Conservation (phyloP, 192 early-diverging fungal genomes). For the Umbelopsis sp. region DNA sequence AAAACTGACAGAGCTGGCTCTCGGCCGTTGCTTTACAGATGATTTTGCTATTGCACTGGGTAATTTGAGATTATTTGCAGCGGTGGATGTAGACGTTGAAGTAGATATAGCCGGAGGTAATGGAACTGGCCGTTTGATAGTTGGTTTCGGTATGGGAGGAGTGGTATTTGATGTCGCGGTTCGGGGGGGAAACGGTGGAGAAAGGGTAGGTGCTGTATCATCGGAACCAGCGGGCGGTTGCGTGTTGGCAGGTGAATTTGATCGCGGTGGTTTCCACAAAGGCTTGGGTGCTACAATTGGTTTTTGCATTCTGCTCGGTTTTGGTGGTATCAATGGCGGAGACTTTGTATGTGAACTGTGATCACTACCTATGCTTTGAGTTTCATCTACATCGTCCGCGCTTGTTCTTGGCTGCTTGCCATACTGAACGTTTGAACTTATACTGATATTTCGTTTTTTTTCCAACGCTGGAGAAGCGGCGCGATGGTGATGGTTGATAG, state of each 20-base stretch:
- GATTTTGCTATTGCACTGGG: conserved; percentile 11
- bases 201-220: neutral
- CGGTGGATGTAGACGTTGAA: neutral
- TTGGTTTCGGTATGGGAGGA: neutral
- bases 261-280: conserved; percentile 18
- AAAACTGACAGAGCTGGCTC: conserved; percentile 14
- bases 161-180: neutral
- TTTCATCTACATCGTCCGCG: conserved; percentile 27
- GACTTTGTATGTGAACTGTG: conserved; percentile 28
- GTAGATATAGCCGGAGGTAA: conserved; percentile 7
- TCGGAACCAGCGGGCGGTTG: neutral
- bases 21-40: neutral
- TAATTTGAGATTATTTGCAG: neutral
- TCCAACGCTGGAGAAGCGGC: conserved; percentile 23
- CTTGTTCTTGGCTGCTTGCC: no score
- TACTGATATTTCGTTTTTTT: neutral
- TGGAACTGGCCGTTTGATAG: conserved; percentile 10
- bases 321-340: conserved; percentile 47
- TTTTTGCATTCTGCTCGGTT: conserved; percentile 41
- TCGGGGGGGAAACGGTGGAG: neutral
- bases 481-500: conserved; percentile 26
- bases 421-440: no score
- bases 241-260: neutral
- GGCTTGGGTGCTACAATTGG: conserved; percentile 17
- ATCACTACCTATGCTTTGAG: conserved; percentile 23